Conservation (phyloP, 2,329 filamentous ascomycete genomes). For the Fusarium xyrophilum region DNA sequence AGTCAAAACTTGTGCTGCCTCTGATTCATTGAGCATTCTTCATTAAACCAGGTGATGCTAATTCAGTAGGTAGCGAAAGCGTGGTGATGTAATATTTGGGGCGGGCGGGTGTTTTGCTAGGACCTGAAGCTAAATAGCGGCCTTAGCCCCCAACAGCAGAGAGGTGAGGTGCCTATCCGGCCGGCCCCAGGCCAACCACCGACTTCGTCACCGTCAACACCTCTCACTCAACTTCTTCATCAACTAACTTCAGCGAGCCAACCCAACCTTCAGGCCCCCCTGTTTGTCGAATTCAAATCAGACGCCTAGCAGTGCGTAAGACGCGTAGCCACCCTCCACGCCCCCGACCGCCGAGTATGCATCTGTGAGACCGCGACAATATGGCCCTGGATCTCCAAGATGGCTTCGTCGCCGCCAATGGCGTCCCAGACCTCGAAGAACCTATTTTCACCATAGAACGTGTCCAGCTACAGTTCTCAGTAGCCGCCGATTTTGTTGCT, state of each 20-base stretch:
- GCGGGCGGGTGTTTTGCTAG: neutral
- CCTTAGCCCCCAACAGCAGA: slow-evolving; percentile 10
- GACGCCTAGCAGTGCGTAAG: neutral
- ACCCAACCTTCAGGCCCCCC: neutral
- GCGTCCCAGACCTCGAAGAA: slow-evolving; percentile 64
- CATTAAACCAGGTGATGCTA: neutral
- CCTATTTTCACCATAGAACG: slow-evolving; percentile 95
- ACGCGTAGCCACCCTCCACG: neutral
- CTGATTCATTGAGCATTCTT: neutral
- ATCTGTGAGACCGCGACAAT: slow-evolving; percentile 28
- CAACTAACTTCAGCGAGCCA: slow-evolving; percentile 19
- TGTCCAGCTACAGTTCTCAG: slow-evolving; percentile 91
- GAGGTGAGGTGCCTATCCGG: neutral
- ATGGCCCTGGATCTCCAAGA: slow-evolving; percentile 54
- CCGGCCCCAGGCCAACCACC: slow-evolving; percentile 22
- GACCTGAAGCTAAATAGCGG: slow-evolving; percentile 13
- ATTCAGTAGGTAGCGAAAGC: neutral
- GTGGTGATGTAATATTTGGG: slow-evolving; percentile 38
- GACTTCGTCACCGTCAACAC: slow-evolving; percentile 16
- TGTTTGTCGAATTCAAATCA: neutral
- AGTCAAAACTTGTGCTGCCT: neutral
- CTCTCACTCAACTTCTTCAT: slow-evolving; percentile 1
- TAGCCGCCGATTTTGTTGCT: slow-evolving; percentile 94
- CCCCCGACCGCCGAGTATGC: slow-evolving; percentile 32
- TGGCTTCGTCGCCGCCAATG: slow-evolving; percentile 73